phyloP scores from a whole-genome alignment of 1,139 yeast genomes.

The Lipomyces yarrowii region DNA sequence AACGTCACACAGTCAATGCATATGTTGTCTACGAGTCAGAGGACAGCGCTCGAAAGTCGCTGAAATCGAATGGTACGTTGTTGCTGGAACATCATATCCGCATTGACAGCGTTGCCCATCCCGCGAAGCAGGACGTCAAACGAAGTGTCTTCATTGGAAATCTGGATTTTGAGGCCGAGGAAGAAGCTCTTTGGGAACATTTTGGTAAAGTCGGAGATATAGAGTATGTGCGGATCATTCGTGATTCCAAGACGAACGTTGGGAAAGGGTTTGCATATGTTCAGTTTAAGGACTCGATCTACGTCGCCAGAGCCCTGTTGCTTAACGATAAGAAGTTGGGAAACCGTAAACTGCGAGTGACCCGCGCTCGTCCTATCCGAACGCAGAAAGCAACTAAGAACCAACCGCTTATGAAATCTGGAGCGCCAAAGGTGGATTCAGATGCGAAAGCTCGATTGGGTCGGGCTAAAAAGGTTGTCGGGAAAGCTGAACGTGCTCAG shows the following conservation, averaged over 20 bases:
- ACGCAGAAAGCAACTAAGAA: not conserved
- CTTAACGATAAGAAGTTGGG: constrained; percentile 70
- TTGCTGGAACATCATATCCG: constrained; percentile 77
- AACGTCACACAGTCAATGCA: constrained; percentile 82
- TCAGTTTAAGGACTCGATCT: constrained; percentile 79
- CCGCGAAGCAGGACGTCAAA: constrained; percentile 80
- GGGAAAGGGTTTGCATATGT: constrained; percentile 98
- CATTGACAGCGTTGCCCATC: constrained; percentile 91
- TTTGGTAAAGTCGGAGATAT: constrained; percentile 68
- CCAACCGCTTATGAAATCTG: not conserved
- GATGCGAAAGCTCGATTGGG: constrained; percentile 75
- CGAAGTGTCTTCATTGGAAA: constrained; percentile 92
- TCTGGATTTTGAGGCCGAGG: constrained; percentile 88
- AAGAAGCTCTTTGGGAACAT: constrained; percentile 85
- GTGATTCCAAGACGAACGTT: constrained; percentile 90
- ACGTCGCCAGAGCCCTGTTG: constrained; percentile 80
- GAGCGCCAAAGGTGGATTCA: constrained; percentile 20
- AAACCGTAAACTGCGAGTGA: constrained; percentile 70
- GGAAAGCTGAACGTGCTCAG: constrained; percentile 76
- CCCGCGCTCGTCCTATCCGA: constrained; percentile 67
- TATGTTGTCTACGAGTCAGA: constrained; percentile 73
- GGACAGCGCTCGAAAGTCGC: constrained; percentile 57
- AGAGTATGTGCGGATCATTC: constrained; percentile 84
- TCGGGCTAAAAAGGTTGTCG: constrained; percentile 71
- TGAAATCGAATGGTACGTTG: constrained; percentile 62